Evolutionary conservation across 768 basidiomycete species (phyloP).

Genomic region (Tricholomella constricta): DNA sequence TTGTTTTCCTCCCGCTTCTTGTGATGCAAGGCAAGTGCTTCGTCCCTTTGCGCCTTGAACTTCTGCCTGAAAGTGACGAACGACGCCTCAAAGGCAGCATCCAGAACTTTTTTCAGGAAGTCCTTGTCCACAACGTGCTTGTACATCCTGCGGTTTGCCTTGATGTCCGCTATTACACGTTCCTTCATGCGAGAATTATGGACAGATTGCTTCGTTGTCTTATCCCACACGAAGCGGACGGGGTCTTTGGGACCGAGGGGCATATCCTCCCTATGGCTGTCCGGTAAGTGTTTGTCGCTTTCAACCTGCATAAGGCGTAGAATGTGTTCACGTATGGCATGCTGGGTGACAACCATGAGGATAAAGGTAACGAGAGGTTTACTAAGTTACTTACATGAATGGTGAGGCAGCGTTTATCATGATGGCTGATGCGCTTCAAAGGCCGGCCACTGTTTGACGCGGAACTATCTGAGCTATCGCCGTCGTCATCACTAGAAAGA

Average conservation of each 20-base stretch:
- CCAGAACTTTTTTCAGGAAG: conserved; percentile 61
- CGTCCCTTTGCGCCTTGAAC: conserved; percentile 61
- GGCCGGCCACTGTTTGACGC: conserved; percentile 32
- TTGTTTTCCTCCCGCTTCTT: conserved; percentile 63
- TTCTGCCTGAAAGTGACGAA: conserved; percentile 71
- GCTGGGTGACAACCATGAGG: conserved; percentile 37
- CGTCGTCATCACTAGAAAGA: conserved; percentile 37
- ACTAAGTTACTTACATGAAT: conserved; percentile 52
- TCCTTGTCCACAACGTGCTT: conserved; percentile 66
- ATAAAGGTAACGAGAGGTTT: background rate
- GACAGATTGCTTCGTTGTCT: conserved; percentile 72
- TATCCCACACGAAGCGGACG: conserved; percentile 79
- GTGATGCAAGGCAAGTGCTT: conserved; percentile 38
- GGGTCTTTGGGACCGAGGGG: conserved; percentile 48
- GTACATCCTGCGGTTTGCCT: conserved; percentile 55
- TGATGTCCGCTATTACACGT: conserved; percentile 62
- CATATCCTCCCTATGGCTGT: conserved; percentile 58
- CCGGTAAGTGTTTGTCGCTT: conserved; percentile 60
- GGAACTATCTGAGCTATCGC: conserved; percentile 39
- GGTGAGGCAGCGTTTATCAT: conserved; percentile 65
- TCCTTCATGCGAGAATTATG: conserved; percentile 75
- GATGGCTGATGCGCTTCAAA: conserved; percentile 54
- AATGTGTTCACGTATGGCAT: conserved; percentile 72
- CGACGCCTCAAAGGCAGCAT: conserved; percentile 67
- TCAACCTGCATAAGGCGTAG: conserved; percentile 58